A percentile compares a stretch with the other conserved stretches of the same genome.
These are phyloP conservation scores for Citrus trifoliata DNA, from an alignment of 345 rosid species.

Conservation along the genomic window DNA sequence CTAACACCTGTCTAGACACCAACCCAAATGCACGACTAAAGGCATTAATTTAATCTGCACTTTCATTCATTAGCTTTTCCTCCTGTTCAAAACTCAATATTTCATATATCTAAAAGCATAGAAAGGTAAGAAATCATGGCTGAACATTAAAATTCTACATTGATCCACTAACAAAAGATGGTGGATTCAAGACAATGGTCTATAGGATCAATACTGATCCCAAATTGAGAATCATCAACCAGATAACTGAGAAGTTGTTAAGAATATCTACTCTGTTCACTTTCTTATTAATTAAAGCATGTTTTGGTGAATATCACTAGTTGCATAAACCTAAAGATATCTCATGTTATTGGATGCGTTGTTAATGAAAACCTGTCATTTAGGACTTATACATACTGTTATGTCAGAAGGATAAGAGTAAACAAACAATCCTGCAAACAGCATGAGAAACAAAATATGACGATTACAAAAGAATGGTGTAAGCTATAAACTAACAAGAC, in stretches of 20 bases:
- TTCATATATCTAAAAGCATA: neutral
- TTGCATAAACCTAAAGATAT: neutral
- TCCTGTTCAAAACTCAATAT: neutral
- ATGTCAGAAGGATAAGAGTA: neutral
- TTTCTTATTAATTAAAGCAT: neutral
- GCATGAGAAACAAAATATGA: neutral
- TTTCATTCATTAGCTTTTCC: neutral
- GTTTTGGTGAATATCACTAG: neutral
- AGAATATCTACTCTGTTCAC: neutral
- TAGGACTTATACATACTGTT: neutral
- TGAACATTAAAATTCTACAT: neutral
- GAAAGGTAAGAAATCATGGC: neutral
- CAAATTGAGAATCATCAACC: neutral
- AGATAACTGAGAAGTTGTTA: neutral
- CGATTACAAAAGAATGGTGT: neutral
- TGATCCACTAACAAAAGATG: neutral
- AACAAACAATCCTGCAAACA: neutral
- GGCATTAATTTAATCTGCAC: neutral
- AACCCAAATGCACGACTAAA: neutral
- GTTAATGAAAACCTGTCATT: neutral
- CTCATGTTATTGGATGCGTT: neutral
- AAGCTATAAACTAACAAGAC: conserved; percentile 5
- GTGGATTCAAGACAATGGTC: neutral
- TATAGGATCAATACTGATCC: neutral
- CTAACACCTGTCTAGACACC: neutral